Evolutionary conservation across 345 rosid genomes (phyloP).

Genomic region (Eutrema yunnanense): DNA sequence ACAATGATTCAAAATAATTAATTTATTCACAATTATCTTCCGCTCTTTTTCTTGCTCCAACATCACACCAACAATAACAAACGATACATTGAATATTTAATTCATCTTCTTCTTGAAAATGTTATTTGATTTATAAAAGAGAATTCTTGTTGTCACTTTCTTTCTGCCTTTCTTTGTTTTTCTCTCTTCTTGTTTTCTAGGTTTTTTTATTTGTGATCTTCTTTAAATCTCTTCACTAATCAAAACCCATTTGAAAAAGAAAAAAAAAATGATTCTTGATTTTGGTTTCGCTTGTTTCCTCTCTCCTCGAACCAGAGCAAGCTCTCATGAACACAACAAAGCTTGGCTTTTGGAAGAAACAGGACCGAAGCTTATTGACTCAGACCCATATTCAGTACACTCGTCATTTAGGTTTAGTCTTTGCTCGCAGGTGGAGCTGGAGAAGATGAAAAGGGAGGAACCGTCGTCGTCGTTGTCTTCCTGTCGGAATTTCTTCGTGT

Average conservation of each 20-base stretch:
- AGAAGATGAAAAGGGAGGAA: conserved; percentile 46
- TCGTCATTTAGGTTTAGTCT: conserved; percentile 93
- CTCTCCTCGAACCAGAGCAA: conserved; percentile 28
- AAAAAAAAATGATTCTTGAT: conserved; percentile 43
- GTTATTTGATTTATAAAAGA: background rate
- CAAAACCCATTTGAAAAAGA: conserved; percentile 27
- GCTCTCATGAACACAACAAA: conserved; percentile 46
- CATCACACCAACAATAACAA: conserved; percentile 25
- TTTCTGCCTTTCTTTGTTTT: background rate
- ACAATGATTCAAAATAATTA: conserved; percentile 21
- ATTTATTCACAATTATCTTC: conserved; percentile 13
- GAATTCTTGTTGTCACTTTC: background rate
- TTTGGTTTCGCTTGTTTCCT: conserved; percentile 56
- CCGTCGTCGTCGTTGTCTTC: background rate
- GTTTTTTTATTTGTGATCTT: background rate
- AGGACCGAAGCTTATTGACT: conserved; percentile 49
- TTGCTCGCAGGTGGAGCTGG: conserved; percentile 81
- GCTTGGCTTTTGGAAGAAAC: conserved; percentile 83
- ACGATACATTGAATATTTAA: conserved; percentile 6
- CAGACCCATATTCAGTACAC: conserved; percentile 78
- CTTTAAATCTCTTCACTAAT: conserved; percentile 8
- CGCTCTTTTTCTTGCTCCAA: conserved; percentile 16
- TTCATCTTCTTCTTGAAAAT: background rate
- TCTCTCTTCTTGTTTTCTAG: background rate
- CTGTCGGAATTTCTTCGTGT: background rate